These are phyloP conservation scores for Globomyces sp. DNA, from an alignment of 371 early-diverging fungal species.

Conservation along the genomic window DNA sequence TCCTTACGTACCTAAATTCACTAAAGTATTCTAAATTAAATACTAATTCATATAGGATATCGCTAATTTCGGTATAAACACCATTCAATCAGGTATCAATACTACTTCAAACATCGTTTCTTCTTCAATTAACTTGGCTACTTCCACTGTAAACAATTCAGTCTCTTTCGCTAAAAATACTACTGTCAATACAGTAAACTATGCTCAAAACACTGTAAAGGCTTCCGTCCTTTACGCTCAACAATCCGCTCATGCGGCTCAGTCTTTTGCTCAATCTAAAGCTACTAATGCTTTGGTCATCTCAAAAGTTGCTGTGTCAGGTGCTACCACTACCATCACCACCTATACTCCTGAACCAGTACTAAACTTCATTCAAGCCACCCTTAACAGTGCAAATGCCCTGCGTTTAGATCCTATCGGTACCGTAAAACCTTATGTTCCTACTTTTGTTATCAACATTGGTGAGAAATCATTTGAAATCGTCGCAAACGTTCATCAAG, in stretches of 20 bases:
- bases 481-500: slow-evolving; percentile 24
- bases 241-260: slow-evolving; percentile 18
- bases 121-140: slow-evolving; percentile 18
- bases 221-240: slow-evolving; percentile 18
- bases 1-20: slow-evolving; percentile 40
- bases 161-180: slow-evolving; percentile 14
- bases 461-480: slow-evolving; percentile 49
- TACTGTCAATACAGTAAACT: slow-evolving; percentile 19
- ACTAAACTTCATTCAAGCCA: slow-evolving; percentile 47
- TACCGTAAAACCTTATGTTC: slow-evolving; percentile 55
- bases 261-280: slow-evolving; percentile 20
- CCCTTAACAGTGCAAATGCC: slow-evolving; percentile 47
- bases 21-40: slow-evolving; percentile 20
- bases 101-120: slow-evolving; percentile 23
- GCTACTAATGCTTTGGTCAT: slow-evolving; percentile 20
- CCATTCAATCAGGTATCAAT: slow-evolving; percentile 21
- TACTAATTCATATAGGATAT: neutral
- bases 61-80: neutral
- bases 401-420: slow-evolving; percentile 58
- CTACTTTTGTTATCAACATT: slow-evolving; percentile 48
- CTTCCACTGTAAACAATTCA: slow-evolving; percentile 25
- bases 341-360: slow-evolving; percentile 46
- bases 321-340: slow-evolving; percentile 46
- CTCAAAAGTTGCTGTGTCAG: slow-evolving; percentile 32
- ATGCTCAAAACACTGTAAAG: slow-evolving; percentile 14